phyloP scores from a whole-genome alignment of 1,139 yeast genomes.

The Lodderomyces parapsilosis region DNA sequence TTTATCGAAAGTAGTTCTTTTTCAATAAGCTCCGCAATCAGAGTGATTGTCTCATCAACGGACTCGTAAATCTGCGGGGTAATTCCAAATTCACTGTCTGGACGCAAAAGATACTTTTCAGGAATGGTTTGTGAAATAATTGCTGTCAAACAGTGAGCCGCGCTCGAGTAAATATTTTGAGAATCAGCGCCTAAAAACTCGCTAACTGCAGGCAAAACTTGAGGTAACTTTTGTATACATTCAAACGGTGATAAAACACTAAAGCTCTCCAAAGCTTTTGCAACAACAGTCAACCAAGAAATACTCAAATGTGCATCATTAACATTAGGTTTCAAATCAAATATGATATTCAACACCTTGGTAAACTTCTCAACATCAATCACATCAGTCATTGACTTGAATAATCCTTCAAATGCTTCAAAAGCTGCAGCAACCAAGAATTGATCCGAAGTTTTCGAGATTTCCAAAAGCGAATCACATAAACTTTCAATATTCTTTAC shows the following conservation, averaged over 20 bases:
- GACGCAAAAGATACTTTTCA: constrained; percentile 53
- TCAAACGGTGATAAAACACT: constrained; percentile 56
- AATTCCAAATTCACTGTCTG: constrained; percentile 40
- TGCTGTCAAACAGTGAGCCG: constrained; percentile 85
- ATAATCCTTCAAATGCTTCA: constrained; percentile 81
- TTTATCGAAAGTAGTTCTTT: constrained; percentile 67
- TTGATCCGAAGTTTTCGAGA: constrained; percentile 83
- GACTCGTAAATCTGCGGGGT: constrained; percentile 49
- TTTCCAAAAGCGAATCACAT: constrained; percentile 72
- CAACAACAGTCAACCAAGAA: constrained; percentile 92
- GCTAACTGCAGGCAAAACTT: constrained; percentile 55
- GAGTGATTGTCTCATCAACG: constrained; percentile 52
- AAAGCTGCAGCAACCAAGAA: constrained; percentile 79
- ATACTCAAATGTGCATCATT: constrained; percentile 87
- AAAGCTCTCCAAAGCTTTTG: constrained; percentile 78
- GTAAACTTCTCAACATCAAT: constrained; percentile 62
- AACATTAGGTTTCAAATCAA: constrained; percentile 76
- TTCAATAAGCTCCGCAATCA: constrained; percentile 50
- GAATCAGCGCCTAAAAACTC: constrained; percentile 67
- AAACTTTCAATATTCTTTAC: constrained; percentile 62
- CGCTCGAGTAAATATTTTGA: constrained; percentile 67
- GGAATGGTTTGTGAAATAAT: constrained; percentile 65
- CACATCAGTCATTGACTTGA: constrained; percentile 68
- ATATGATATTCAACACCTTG: constrained; percentile 65
- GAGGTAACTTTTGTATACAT: constrained; percentile 57